Conservation (phyloP, 106 monocot genomes). For the Platanthera guangdongensis region DNA sequence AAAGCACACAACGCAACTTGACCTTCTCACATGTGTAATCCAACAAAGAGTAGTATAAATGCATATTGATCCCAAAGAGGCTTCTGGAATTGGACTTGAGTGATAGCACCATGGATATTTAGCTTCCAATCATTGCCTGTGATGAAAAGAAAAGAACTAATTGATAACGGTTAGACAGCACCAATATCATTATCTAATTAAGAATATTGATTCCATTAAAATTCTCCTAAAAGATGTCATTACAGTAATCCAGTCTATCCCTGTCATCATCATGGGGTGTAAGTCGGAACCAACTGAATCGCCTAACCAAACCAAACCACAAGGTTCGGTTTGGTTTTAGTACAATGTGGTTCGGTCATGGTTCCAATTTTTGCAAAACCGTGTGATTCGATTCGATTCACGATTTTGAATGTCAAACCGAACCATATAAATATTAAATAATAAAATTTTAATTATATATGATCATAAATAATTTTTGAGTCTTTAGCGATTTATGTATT, state of each 20-base stretch:
- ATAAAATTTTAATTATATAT: too few species aligned
- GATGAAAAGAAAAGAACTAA: conserved; percentile 4
- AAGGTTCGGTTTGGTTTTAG: too few species aligned
- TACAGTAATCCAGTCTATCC: neutral
- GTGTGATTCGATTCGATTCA: too few species aligned
- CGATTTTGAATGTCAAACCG: too few species aligned
- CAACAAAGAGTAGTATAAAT: neutral
- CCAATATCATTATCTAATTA: neutral
- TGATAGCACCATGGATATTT: conserved; percentile 6
- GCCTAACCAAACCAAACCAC: too few species aligned
- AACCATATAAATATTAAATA: too few species aligned
- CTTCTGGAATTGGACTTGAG: neutral
- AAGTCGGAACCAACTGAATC: too few species aligned
- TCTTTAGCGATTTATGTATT: too few species aligned
- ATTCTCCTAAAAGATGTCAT: neutral
- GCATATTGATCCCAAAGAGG: neutral
- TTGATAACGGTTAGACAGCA: neutral
- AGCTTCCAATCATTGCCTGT: conserved; percentile 1
- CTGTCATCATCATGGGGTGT: neutral
- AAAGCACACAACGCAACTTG: conserved; percentile 6
- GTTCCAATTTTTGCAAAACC: too few species aligned
- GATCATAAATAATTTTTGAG: too few species aligned
- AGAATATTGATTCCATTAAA: neutral
- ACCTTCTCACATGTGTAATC: neutral
- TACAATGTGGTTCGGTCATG: too few species aligned